These are phyloP conservation scores for Pyricularia grisea DNA, from an alignment of 2,329 filamentous ascomycete genomes.

Conservation along the genomic window DNA sequence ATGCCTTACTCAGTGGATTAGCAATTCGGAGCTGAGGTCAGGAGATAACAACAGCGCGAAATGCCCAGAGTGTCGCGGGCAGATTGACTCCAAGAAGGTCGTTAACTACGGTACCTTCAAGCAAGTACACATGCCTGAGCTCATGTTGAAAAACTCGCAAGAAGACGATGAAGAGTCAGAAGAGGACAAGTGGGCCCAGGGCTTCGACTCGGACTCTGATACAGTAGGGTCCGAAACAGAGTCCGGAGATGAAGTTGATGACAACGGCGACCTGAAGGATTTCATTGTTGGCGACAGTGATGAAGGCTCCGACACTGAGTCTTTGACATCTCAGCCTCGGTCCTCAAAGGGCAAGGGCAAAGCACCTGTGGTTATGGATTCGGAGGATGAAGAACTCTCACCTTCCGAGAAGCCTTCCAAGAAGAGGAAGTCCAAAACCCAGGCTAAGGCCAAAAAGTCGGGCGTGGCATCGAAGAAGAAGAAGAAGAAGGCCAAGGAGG, in stretches of 20 bases:
- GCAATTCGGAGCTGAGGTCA: slow-evolving; percentile 41
- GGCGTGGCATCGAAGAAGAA: slow-evolving; percentile 30
- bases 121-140: slow-evolving; percentile 56
- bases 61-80: slow-evolving; percentile 68
- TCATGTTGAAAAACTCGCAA: slow-evolving; percentile 5
- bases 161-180: slow-evolving; percentile 7
- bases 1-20: slow-evolving; percentile 62
- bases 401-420: slow-evolving; percentile 9
- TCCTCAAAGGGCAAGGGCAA: slow-evolving; percentile 3
- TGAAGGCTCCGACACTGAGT: not conserved
- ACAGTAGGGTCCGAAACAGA: slow-evolving; percentile 12
- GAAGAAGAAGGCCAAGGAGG: slow-evolving; percentile 34
- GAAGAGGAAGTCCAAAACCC: slow-evolving; percentile 24
- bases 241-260: slow-evolving; percentile 17
- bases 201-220: slow-evolving; percentile 10
- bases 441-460: slow-evolving; percentile 9
- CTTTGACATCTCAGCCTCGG: not conserved
- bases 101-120: slow-evolving; percentile 69
- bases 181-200: slow-evolving; percentile 4
- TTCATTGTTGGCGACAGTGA: slow-evolving; percentile 39
- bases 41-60: not conserved
- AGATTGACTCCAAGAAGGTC: slow-evolving; percentile 56
- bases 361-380: not conserved
- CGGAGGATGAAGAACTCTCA: slow-evolving; percentile 9
- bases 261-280: slow-evolving; percentile 33